Percentiles rank a stretch among this genome's conserved stretches.
Evolutionary conservation across 2,329 filamentous ascomycete genomes (phyloP).

Genomic region (Conoideocrella luteorostrata): DNA sequence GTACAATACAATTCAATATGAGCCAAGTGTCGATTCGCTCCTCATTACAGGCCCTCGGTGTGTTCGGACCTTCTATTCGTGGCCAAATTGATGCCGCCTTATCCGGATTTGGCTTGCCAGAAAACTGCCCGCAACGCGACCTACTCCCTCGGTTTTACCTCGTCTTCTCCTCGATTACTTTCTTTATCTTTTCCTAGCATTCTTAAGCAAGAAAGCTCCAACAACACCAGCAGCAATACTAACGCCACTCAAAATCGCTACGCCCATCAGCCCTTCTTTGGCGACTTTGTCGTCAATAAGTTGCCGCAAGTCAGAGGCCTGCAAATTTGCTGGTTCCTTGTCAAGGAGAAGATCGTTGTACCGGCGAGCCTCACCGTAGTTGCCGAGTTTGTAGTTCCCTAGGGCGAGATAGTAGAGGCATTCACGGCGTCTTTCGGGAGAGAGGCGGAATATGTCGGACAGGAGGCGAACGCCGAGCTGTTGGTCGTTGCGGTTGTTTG

Average conservation of each 20-base stretch:
- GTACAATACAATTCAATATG: slow-evolving; percentile 1
- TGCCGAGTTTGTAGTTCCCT: slow-evolving; percentile 96
- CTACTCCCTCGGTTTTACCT: too few relatives aligned
- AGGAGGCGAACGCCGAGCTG: slow-evolving; percentile 91
- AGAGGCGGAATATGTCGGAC: slow-evolving; percentile 91
- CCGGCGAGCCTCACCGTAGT: slow-evolving; percentile 88
- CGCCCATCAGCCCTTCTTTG: slow-evolving; percentile 87
- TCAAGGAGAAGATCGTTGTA: slow-evolving; percentile 93
- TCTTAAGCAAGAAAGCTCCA: slow-evolving; percentile 78
- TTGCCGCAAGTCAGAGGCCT: slow-evolving; percentile 77
- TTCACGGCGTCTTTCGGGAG: slow-evolving; percentile 88
- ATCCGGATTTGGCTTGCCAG: too few relatives aligned
- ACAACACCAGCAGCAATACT: slow-evolving; percentile 91
- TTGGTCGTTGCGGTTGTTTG: slow-evolving; percentile 73
- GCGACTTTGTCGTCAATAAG: slow-evolving; percentile 95
- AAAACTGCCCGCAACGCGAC: background rate
- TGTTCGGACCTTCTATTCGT: too few relatives aligned
- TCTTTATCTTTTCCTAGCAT: slow-evolving; percentile 53
- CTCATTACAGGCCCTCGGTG: too few relatives aligned
- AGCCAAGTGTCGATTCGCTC: background rate
- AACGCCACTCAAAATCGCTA: slow-evolving; percentile 89
- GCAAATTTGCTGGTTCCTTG: slow-evolving; percentile 84
- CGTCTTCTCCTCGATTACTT: background rate
- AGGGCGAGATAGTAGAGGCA: slow-evolving; percentile 97
- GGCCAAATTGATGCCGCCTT: too few relatives aligned